Conservation (phyloP, 768 basidiomycete species). For the Boletus rubescentipes region DNA sequence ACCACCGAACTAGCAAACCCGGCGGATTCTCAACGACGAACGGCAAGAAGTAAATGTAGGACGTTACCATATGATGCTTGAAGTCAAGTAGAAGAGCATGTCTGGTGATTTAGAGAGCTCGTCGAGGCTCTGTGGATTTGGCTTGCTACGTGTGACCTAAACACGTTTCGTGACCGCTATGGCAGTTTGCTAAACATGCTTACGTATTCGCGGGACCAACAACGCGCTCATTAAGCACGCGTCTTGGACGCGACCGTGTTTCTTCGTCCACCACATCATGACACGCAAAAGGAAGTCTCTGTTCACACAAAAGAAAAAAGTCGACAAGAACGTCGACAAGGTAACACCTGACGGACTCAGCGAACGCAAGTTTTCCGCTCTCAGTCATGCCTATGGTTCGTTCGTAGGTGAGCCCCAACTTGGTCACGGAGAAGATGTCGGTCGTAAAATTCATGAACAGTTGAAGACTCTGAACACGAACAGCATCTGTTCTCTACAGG, state of each 20-base stretch:
- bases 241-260: slow-evolving; percentile 24
- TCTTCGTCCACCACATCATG: slow-evolving; percentile 18
- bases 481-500: slow-evolving; percentile 27
- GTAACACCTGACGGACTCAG: slow-evolving; percentile 5
- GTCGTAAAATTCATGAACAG: slow-evolving; percentile 3
- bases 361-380: slow-evolving; percentile 8
- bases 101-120: not conserved
- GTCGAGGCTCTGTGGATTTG: not conserved
- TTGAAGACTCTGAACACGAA: slow-evolving; percentile 11
- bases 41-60: slow-evolving; percentile 27
- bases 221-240: slow-evolving; percentile 30
- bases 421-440: not conserved
- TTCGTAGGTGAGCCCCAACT: slow-evolving; percentile 19
- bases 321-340: not conserved
- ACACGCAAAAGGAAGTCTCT: slow-evolving; percentile 22
- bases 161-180: slow-evolving; percentile 11
- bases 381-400: slow-evolving; percentile 4
- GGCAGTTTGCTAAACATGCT: slow-evolving; percentile 14
- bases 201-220: slow-evolving; percentile 18
- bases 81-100: slow-evolving; percentile 46
- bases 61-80: slow-evolving; percentile 40
- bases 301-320: slow-evolving; percentile 19
- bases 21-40: not conserved
- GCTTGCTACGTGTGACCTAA: slow-evolving; percentile 1
- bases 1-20: slow-evolving; percentile 51